Evolutionary conservation across 208 protist species (phyloP), one percentile per base, ranked within the genome.

Genomic region (Trypanosoma scelopori): DNA sequence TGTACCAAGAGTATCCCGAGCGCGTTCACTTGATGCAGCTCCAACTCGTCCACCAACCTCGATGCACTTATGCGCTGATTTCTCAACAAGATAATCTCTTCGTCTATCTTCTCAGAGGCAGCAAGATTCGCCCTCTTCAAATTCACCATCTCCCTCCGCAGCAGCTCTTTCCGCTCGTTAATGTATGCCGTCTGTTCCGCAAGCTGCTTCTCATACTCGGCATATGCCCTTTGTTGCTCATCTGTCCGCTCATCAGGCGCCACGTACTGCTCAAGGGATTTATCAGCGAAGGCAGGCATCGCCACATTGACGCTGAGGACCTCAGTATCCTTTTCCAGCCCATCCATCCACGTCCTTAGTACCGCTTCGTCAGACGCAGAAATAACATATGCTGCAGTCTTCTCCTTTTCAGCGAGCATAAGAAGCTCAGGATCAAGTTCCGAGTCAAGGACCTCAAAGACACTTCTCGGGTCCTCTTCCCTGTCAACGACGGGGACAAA

Each of bases 291-390:
- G 22, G 85, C 76, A 12, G 88, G 92, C 20, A 82, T 42, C 41
- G 69, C 52, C 27, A 96, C 65, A 6, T 90, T 71, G 25, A 92
- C 84, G 47, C 74, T 48, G 12, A 92, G 37, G 6, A 81, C 77
- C 63, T 84, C 77, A 49, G 84, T 80, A 22, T 91, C 92, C 71
- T 91, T 89, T 55, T 96, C 90, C 23, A 97, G 86, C 50, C 90
- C 88, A 57, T 95, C 88, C 92, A 97, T 97, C 92, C 89, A 94
- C 23, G 87, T 69, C 39, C 85, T 81, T 30, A 97, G 71, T 0
- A 88, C 92, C 16, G 79, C 81, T 69, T 97, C 87, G 56, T 87
- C 81, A 20, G 75, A 65, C 9, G 83, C 76, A 6, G 80, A 85
- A 48, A 72, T 74, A 28, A 79, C 64, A 48, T 58, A 55, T 9